Conservation (phyloP, 2,329 filamentous ascomycete genomes). For the Verticillium dahliae region DNA sequence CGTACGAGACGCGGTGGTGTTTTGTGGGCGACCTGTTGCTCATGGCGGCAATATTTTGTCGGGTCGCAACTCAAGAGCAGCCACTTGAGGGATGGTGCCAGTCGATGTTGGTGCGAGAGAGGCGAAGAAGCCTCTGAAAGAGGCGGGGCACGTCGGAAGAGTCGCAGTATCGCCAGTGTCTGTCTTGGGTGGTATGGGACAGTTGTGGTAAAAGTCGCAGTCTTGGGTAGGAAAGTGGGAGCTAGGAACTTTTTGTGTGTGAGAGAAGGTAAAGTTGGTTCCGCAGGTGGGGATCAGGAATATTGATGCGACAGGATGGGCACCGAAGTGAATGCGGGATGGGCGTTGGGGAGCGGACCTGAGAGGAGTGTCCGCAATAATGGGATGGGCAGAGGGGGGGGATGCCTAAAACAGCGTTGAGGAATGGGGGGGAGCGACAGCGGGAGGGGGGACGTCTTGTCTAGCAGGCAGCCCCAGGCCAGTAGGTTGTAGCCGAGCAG, state of each 20-base stretch:
- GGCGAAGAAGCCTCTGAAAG: slow-evolving; percentile 9
- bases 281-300: background rate
- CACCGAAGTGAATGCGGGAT: background rate
- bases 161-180: slow-evolving; percentile 5
- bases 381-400: slow-evolving; percentile 12
- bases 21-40: slow-evolving; percentile 34
- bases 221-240: slow-evolving; percentile 5
- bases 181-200: background rate
- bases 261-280: background rate
- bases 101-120: slow-evolving; percentile 4
- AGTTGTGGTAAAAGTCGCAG: background rate
- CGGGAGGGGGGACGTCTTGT: background rate
- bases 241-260: slow-evolving; percentile 14
- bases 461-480: background rate
- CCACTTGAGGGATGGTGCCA: background rate
- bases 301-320: background rate
- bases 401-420: slow-evolving; percentile 6
- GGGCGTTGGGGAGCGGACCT: slow-evolving; percentile 5
- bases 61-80: background rate
- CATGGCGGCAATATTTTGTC: slow-evolving; percentile 10
- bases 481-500: background rate
- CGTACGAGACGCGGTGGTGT: slow-evolving; percentile 30
- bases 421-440: background rate
- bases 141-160: slow-evolving; percentile 7
- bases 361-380: slow-evolving; percentile 8